A percentile compares a stretch with the other conserved stretches of the same genome.
phyloP scores from a whole-genome alignment of 2,329 filamentous ascomycete species.

The Fonsecaea pedrosoi region DNA sequence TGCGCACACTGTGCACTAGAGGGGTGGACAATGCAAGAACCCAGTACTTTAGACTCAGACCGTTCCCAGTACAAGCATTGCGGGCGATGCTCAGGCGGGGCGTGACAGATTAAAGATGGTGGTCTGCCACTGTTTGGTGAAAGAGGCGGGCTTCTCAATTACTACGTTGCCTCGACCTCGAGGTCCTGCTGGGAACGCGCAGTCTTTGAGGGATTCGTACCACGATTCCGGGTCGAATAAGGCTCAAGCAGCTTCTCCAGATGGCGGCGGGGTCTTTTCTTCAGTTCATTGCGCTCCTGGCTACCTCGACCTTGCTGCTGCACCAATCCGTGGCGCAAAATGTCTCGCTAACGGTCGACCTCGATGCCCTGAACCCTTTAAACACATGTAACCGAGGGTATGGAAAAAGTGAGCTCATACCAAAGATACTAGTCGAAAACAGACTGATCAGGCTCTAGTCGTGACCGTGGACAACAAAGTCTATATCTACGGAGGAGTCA shows the following conservation, averaged over 20 bases:
- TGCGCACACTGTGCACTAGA: neutral
- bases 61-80: neutral
- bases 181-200: neutral
- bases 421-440: neutral
- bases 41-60: neutral
- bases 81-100: neutral
- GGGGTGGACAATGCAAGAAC: neutral
- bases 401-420: neutral
- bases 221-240: neutral
- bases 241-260: neutral
- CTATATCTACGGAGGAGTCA: slow-evolving; percentile 1
- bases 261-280: neutral
- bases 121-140: neutral
- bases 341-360: neutral
- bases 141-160: neutral
- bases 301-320: neutral
- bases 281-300: neutral
- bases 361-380: neutral
- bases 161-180: neutral
- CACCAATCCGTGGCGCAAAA: neutral
- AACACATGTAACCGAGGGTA: neutral
- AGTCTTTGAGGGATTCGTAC: neutral
- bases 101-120: neutral
- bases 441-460: neutral
- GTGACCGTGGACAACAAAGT: neutral